A percentile compares a stretch with the other conserved stretches of the same genome.
phyloP scores from a whole-genome alignment of 2,329 filamentous ascomycete species.

The Claviceps monticola region DNA sequence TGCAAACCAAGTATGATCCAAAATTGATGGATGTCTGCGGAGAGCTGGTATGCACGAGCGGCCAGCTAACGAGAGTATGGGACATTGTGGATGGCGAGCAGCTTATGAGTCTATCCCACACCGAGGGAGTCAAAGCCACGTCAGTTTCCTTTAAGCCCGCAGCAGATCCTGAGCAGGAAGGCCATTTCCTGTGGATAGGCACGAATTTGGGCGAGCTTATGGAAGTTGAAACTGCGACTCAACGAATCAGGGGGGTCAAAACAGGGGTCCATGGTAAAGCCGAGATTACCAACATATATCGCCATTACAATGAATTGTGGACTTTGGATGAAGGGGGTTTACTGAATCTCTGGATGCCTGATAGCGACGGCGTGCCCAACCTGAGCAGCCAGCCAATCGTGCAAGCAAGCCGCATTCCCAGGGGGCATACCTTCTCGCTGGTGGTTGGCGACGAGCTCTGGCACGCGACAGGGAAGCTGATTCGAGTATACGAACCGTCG shows the following conservation, averaged over 20 bases:
- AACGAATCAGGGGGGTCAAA: slow-evolving; percentile 56
- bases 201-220: slow-evolving; percentile 78
- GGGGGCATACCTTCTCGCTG: slow-evolving; percentile 77
- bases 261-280: slow-evolving; percentile 60
- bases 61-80: slow-evolving; percentile 80
- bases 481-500: slow-evolving; percentile 70
- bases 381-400: slow-evolving; percentile 53
- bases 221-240: slow-evolving; percentile 69
- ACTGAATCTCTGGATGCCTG: slow-evolving; percentile 75
- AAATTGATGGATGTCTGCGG: slow-evolving; percentile 80
- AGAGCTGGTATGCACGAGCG: slow-evolving; percentile 73
- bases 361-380: slow-evolving; percentile 56
- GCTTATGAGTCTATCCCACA: slow-evolving; percentile 67
- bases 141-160: slow-evolving; percentile 78
- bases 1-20: slow-evolving; percentile 75
- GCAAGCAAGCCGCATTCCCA: slow-evolving; percentile 63
- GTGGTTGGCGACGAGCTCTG: slow-evolving; percentile 75
- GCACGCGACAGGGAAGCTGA: slow-evolving; percentile 76
- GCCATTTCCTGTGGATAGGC: slow-evolving; percentile 73
- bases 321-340: slow-evolving; percentile 82
- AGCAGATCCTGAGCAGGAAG: slow-evolving; percentile 64
- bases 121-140: slow-evolving; percentile 71
- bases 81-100: slow-evolving; percentile 69
- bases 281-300: slow-evolving; percentile 73
- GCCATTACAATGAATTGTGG: slow-evolving; percentile 85